Base-by-base conservation (phyloP, 129 eudicot species). In the Sambucus nigra region DNA sequence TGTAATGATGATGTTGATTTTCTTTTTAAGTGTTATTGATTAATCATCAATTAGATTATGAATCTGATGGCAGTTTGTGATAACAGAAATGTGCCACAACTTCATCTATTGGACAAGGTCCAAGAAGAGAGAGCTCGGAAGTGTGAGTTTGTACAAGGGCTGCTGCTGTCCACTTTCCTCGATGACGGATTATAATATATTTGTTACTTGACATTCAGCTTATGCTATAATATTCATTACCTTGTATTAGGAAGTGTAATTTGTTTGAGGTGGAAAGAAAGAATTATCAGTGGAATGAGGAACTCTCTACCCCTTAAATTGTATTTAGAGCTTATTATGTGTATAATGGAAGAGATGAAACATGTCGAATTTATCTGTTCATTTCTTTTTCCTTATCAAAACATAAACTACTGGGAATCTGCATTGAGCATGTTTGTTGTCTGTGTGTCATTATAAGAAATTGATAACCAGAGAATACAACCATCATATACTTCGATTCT, bases 81-180 rank as follows among this genome's bases (percentile, higher is more conserved):
- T 22, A 47, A 53, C 80, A 78, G 86, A 63, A 63, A 57, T 29
- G 59, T 29, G 21, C 76, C 69, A 53, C 70, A 54, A 31, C 53
- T 58, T 47, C 51, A 40, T 41, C 72, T 84, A 23, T 91, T 84
- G 2, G 88, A 71, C 26, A 79, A 91, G 65, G 99, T 85, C 64
- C 80, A 82, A 26, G 82, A 74, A 72, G 99, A 91, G 94, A 79
- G 72, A 69, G 72, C 82, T 53, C 68, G 71, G 60, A 78, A 60
- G 67, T 79, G 94, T 55, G 94, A 75, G 60, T 86, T 91, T 73
- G 99, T 91, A 20, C 95, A 73, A 61, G 95, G 89, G 47, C 69
- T 86, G 63, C 61, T 91, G 47, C 18, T 86, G 38, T 91, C 99
- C 21, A 79, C 95, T 62, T 82, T 91, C 41, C 84, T 74, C 25